Evolutionary conservation across 352 stramenopile genomes (phyloP), one percentile per base, ranked within the genome.

Genomic region (Globisporangium nodosum): DNA sequence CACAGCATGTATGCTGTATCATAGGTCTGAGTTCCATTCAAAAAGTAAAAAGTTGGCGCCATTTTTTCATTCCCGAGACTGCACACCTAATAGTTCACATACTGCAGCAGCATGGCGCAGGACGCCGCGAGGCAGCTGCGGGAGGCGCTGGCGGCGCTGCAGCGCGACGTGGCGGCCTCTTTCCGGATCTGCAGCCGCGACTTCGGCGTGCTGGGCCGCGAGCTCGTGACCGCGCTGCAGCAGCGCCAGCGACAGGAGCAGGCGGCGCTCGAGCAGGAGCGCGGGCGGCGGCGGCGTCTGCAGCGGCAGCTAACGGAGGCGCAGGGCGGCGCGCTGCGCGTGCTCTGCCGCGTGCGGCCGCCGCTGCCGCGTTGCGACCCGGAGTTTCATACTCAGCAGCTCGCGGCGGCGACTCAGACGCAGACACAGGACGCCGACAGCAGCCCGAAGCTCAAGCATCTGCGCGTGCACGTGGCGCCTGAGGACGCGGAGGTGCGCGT

Each of bases 331-430:
- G 37, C 37, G 49, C 75, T 96, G 47, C 85, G 85, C 48, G 85
- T 96, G 27, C n/a, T 92, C 18, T 92, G 79, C 58, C 86, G 86
- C 52, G 77, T 96, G 40, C 81, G 87, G 9, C 85, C 87, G 21
- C 50, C 64, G 31, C 49, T 71, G 12, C 20, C 35, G 11, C 54
- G 60, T 21, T 65, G 76, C 39, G 42, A 50, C 3, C 18, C 52
- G 52, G 21, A 79, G 39, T 15, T 7, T 18, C 40, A 6, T 20
- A 21, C 21, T 20, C 35, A 70, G 48, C 43, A 52, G 30, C 54
- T 7, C 13, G 5, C 15, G 16, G 49, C 49, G 13, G 27, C 2
- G 7, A 2, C 16, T 9, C 15, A n/a, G 9, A 7, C 7, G 8
- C 4, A 4, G 37, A 43, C 49, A 18, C 11, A 4, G 9, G 39